These are phyloP conservation scores for Salvia hispanica DNA, from an alignment of 257 asterid genomes.

Conservation along the genomic window DNA sequence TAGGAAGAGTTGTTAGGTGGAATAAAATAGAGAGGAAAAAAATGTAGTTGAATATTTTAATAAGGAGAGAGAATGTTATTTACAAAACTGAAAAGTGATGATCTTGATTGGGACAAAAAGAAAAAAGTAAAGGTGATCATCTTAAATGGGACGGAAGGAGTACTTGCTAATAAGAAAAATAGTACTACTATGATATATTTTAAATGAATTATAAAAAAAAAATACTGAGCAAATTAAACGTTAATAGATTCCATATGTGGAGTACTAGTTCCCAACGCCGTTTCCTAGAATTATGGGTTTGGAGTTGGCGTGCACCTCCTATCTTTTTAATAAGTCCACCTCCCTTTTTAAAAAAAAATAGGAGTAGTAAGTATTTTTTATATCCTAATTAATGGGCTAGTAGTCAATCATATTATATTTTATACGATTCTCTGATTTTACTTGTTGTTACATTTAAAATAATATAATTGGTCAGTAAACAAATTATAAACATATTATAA, in stretches of 20 bases:
- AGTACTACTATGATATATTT: too few relatives aligned
- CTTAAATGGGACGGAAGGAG: too few relatives aligned
- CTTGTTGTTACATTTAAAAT: neutral
- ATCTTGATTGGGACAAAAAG: too few relatives aligned
- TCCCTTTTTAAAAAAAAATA: neutral
- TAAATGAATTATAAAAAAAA: too few relatives aligned
- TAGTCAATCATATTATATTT: neutral
- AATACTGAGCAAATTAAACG: slow-evolving; percentile 11
- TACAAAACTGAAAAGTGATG: too few relatives aligned
- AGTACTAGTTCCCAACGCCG: slow-evolving; percentile 52
- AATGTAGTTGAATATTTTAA: too few relatives aligned
- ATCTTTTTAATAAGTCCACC: slow-evolving; percentile 12
- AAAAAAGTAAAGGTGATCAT: too few relatives aligned
- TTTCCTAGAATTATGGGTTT: slow-evolving; percentile 44
- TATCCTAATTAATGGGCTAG: slow-evolving; percentile 29
- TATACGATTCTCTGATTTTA: neutral
- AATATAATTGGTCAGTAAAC: neutral
- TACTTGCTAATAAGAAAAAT: too few relatives aligned
- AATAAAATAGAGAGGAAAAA: too few relatives aligned
- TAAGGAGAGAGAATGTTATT: too few relatives aligned
- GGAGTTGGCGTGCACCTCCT: neutral
- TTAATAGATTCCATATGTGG: slow-evolving; percentile 47
- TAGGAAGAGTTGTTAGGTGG: too few relatives aligned
- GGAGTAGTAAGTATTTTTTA: neutral
- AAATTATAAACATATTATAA: too few relatives aligned